Base-by-base conservation (phyloP, 108 stramenopile genomes). In the Aurantiochytrium sp. region DNA sequence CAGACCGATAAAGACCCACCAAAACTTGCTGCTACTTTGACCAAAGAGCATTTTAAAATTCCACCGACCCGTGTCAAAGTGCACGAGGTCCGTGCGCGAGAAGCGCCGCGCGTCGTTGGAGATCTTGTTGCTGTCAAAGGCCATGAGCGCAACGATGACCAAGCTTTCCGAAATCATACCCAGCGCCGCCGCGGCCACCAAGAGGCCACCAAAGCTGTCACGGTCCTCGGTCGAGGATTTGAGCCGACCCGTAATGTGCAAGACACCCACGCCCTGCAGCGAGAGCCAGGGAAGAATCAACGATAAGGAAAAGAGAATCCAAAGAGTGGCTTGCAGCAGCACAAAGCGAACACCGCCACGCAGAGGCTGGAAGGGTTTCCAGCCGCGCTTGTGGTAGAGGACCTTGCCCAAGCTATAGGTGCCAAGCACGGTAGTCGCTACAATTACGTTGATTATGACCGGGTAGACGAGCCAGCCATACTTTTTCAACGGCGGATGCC, bases 91-190 rank as follows among this genome's bases (percentile, higher is more conserved):
- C 10, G n/a, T 47, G 12, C 76, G 45, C 5, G 76, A 53, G 25
- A 83, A 53, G 19, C 28, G 45, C n/a, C 51, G 45, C 64, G 64
- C 25, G 25, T 69, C 25, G 55, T 14, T 57, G 14, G 55, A 57
- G 55, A 57, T 57, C 21, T 18, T 69, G 45, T 35, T 83, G 49
- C 25, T n/a, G 51, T 83, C 76, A 53, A 83, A 83, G 6, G 23
- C 76, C 76, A 83, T 83, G 76, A 83, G 76, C 10, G 76, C 45
- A 12, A 83, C 76, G 49, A 83, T 83, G 76, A 83, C 76, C 19
- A 83, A 45, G 76, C 76, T 83, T 45, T 83, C 49, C 12, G 76
- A 47, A 12, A 83, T 23, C 76, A 83, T 83, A 2, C 76, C 76
- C 25, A 83, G 76, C 19, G 76, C 45, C 10, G 76, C 76, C 49